Base-by-base conservation (phyloP, 345 rosid species). In the Salix exigua region DNA sequence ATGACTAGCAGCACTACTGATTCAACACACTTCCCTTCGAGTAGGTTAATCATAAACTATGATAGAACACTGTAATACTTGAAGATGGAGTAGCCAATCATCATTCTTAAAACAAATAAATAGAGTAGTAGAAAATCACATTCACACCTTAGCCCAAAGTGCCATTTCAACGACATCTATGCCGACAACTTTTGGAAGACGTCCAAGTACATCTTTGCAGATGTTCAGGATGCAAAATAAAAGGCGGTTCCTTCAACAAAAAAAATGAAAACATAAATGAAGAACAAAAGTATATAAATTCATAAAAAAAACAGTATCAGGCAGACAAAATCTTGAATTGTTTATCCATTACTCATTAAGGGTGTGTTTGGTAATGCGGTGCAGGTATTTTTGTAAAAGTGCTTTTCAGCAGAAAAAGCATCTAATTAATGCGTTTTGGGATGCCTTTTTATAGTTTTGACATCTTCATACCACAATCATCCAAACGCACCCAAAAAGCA, bases 111-210 rank as follows among this genome's bases (percentile, higher is more conserved):
- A n/a, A n/a, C 28, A 58, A 25, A 58, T 58, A 9, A n/a, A 23
- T 10, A 66, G 38, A 71, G 76, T 71, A 44, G 74, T 55, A 76
- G 75, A 70, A 60, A 60, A 64, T 75, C 55, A 65, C 40, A 19
- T 30, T 42, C 25, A 51, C 77, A 96, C 98, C 99, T 96, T 96
- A 80, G 98, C 99, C 84, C 84, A 81, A 21, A 81, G 78, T 30
- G 84, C 84, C 84, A 81, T 81, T 75, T 81, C 84, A 68, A 81
- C 84, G 23, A 81, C 75, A 74, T 81, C 84, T 74, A 81, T 62
- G 72, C 84, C 84, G 55, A 81, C 81, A 23, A 81, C 78, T 81
- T 81, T 81, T 31, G 84, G 84, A 23, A 81, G 81, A 64, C 79
- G 81, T 16, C 51, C 84, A 38, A 81, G 78, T 16, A 77, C 81